Base-by-base conservation (phyloP, 1,284 basidiomycete species). In the Sanghuangporus sanghuang region DNA sequence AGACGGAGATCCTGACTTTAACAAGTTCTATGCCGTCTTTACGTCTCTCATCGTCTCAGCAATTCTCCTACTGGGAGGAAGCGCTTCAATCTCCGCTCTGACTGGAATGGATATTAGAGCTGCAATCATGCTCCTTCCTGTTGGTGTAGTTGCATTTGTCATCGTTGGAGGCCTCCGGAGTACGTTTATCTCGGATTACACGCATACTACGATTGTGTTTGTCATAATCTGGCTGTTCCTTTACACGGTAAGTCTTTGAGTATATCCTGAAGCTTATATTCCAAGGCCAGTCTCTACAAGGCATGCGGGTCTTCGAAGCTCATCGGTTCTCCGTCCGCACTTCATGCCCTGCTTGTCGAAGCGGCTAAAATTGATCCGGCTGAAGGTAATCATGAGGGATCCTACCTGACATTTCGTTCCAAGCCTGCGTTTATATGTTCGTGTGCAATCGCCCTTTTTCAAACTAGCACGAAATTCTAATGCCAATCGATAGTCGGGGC, bases 71-170 rank as follows among this genome's bases (percentile, higher is more conserved):
- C 79, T 88, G 59, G 92, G 92, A 16, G 92, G 91, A 0, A 85
- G 85, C 0, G 91, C 90, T 0, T 92, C 91, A 0, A 90, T 94
- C 23, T 86, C 85, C 6, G 85, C 85, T 59, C 76, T 96, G 52
- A 95, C 93, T 0, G 91, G 90, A 0, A 92, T 93, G 87, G 84
- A 80, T 71, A 90, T 87, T 18, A 80, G 90, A 63, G 92, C 91
- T 2, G 89, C 90, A 0, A 90, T 87, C 71, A 93, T 93, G 78
- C 78, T 94, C 23, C 85, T 91, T 16, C 88, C 87, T 1, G 69
- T 84, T 36, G 60, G 64, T 2, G 83, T 83, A 16, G 84, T 86
- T 3, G 76, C 82, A 2, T 82, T 85, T 57, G 86, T 86, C 66
- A 84, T 85, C 11, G 81, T 81, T 67, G 82, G 82, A 81, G 83